Evolutionary conservation across 106 monocot genomes (phyloP).

Genomic region (Allium sativum): DNA sequence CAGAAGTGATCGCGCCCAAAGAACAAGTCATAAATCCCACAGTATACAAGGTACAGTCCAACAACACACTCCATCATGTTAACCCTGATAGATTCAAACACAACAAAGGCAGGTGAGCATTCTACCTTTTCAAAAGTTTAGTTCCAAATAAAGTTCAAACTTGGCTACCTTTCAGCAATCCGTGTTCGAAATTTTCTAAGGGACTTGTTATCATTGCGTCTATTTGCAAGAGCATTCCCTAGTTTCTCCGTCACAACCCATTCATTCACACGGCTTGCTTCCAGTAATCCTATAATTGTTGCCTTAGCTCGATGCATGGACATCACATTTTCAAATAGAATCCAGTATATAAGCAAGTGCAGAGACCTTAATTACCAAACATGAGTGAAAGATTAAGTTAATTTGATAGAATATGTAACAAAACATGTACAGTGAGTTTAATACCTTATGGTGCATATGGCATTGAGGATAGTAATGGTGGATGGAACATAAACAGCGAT

Average conservation of each 20-base stretch:
- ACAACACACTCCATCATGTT: conserved; percentile 42
- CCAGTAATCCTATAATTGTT: conserved; percentile 23
- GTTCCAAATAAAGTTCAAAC: not conserved
- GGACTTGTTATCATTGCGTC: conserved; percentile 8
- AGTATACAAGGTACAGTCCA: conserved; percentile 40
- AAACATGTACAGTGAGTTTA: not conserved
- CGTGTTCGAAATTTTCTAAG: conserved; percentile 13
- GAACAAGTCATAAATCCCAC: conserved; percentile 32
- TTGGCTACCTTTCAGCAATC: conserved; percentile 24
- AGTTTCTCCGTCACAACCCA: conserved; percentile 48
- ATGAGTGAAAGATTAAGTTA: not conserved
- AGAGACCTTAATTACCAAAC: conserved; percentile 6
- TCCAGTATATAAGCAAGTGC: conserved; percentile 30
- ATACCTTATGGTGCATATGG: not conserved
- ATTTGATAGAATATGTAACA: too few species aligned
- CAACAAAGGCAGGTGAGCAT: not conserved
- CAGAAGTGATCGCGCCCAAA: conserved; percentile 38
- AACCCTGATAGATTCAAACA: conserved; percentile 12
- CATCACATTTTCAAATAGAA: conserved; percentile 49
- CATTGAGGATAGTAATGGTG: not conserved
- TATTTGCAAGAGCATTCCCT: conserved; percentile 14
- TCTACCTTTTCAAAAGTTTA: not conserved
- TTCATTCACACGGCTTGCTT: conserved; percentile 26
- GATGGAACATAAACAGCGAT: not conserved
- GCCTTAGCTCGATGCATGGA: conserved; percentile 32